phyloP scores from a whole-genome alignment of 257 asterid genomes.

The Catharanthus roseus region DNA sequence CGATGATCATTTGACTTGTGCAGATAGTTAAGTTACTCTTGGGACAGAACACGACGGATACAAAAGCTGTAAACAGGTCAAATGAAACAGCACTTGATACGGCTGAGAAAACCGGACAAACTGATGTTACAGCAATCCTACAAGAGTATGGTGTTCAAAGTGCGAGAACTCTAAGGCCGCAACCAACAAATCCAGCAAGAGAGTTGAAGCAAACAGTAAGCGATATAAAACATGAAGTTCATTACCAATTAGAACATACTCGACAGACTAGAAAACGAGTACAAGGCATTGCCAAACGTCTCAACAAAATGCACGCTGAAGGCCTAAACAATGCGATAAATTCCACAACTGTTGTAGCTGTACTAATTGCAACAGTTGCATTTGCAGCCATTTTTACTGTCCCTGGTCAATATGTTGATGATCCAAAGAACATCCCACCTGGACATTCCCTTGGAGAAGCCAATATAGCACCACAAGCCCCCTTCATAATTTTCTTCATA shows the following conservation, averaged over 20 bases:
- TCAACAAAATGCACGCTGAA: slow-evolving; percentile 44
- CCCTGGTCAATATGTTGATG: slow-evolving; percentile 43
- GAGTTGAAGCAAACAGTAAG: slow-evolving; percentile 45
- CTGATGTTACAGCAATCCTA: slow-evolving; percentile 23
- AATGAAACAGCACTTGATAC: slow-evolving; percentile 42
- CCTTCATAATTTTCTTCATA: slow-evolving; percentile 37
- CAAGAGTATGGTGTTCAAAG: slow-evolving; percentile 32
- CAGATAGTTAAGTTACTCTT: slow-evolving; percentile 40
- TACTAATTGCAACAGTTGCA: slow-evolving; percentile 47
- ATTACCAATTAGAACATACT: slow-evolving; percentile 40
- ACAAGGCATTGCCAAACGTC: slow-evolving; percentile 43
- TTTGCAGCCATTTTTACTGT: slow-evolving; percentile 46
- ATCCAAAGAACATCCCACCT: slow-evolving; percentile 27
- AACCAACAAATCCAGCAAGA: slow-evolving; percentile 32
- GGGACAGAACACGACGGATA: slow-evolving; percentile 27
- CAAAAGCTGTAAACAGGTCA: slow-evolving; percentile 29
- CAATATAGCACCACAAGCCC: slow-evolving; percentile 31
- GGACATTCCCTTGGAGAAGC: slow-evolving; percentile 47
- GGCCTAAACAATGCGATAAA: slow-evolving; percentile 53
- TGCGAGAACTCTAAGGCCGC: slow-evolving; percentile 28
- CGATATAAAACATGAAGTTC: slow-evolving; percentile 49
- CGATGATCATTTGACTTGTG: slow-evolving; percentile 10
- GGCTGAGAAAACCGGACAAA: slow-evolving; percentile 34
- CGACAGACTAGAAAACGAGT: slow-evolving; percentile 39
- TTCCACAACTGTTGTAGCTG: slow-evolving; percentile 50